Percentiles rank a stretch among this genome's conserved stretches.
phyloP scores from a whole-genome alignment of 306 rosid genomes.

The Quercus robur region DNA sequence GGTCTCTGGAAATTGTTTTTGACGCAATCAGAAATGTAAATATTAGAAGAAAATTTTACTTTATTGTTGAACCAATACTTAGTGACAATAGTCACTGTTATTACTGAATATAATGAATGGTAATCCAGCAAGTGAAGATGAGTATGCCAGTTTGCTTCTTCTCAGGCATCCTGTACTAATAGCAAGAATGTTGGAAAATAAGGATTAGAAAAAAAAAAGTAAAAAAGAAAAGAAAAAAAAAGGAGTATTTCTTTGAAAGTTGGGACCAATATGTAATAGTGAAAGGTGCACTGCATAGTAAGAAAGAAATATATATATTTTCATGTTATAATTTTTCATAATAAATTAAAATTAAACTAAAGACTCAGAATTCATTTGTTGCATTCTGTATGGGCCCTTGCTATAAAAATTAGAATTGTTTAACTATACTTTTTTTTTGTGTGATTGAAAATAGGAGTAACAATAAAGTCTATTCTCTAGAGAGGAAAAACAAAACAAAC shows the following conservation, averaged over 20 bases:
- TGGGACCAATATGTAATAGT: not conserved
- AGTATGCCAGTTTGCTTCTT: not conserved
- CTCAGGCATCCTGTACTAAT: not conserved
- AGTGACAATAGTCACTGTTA: not conserved
- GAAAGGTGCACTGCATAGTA: not conserved
- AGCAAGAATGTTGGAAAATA: not conserved
- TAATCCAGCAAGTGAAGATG: not conserved
- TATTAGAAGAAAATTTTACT: not conserved
- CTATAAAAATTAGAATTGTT: not conserved
- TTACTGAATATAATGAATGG: not conserved
- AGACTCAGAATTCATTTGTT: not conserved
- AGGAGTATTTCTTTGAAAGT: not conserved
- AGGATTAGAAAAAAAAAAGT: not conserved
- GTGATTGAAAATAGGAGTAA: not conserved
- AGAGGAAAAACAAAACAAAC: not conserved
- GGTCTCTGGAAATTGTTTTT: not conserved
- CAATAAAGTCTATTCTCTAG: not conserved
- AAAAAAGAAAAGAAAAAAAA: not conserved
- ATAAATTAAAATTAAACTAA: not conserved
- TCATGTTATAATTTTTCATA: not conserved
- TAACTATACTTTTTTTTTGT: not conserved
- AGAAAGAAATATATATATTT: not conserved
- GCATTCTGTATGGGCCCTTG: not conserved
- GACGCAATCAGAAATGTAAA: not conserved
- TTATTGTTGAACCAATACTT: not conserved